These are phyloP conservation scores for Candida dubliniensis DNA, from an alignment of 1,139 yeast genomes.

Conservation along the genomic window DNA sequence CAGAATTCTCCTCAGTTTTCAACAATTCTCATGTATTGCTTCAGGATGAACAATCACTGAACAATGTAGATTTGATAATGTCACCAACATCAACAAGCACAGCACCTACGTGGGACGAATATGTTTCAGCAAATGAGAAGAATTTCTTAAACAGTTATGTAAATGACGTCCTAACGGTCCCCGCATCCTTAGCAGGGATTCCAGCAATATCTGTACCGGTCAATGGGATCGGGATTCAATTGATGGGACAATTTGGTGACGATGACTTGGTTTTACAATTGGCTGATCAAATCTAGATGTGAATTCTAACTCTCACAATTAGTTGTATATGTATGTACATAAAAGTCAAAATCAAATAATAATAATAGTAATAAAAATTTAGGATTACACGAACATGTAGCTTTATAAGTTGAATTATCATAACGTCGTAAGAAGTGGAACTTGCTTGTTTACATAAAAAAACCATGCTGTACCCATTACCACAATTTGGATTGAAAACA, in stretches of 20 bases:
- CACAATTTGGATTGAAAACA: no score
- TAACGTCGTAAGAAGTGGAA: slow-evolving; percentile 28
- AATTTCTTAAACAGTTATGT: slow-evolving; percentile 64
- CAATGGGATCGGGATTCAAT: slow-evolving; percentile 59
- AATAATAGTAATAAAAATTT: neutral
- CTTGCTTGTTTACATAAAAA: no score
- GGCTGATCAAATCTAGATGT: slow-evolving; percentile 17
- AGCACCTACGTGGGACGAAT: slow-evolving; percentile 55
- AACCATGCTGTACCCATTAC: no score
- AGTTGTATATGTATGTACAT: slow-evolving; percentile 8
- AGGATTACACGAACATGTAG: slow-evolving; percentile 1
- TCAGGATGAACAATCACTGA: slow-evolving; percentile 9
- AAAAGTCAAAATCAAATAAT: slow-evolving; percentile 1
- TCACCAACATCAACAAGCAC: slow-evolving; percentile 70
- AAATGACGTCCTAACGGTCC: slow-evolving; percentile 85
- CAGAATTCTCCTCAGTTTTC: slow-evolving; percentile 69
- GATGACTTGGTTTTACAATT: slow-evolving; percentile 60
- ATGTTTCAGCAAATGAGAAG: slow-evolving; percentile 27
- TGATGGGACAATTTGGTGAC: slow-evolving; percentile 85
- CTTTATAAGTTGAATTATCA: slow-evolving; percentile 33
- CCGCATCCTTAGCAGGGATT: slow-evolving; percentile 87
- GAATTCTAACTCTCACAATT: slow-evolving; percentile 5
- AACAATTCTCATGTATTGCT: slow-evolving; percentile 47
- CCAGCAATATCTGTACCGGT: slow-evolving; percentile 82
- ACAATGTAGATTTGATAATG: slow-evolving; percentile 67